Conservation (phyloP, 352 stramenopile genomes). For the Pythium brachiatum region DNA sequence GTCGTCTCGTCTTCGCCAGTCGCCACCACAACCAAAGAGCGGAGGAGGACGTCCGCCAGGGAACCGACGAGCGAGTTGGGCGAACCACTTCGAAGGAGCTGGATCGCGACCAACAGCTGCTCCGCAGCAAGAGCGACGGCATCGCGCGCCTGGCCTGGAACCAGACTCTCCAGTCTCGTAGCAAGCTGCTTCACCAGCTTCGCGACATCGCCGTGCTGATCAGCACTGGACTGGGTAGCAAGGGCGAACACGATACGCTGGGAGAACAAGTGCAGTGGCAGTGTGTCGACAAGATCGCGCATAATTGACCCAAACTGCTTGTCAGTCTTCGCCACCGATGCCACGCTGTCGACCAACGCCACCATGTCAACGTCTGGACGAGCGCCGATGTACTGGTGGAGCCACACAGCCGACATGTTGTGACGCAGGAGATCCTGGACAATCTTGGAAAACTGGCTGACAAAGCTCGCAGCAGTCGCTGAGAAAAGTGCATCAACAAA, state of each 20-base stretch:
- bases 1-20: background rate
- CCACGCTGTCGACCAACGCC: constrained; percentile 16
- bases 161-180: background rate
- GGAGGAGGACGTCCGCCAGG: constrained; percentile 1
- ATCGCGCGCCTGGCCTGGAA: background rate
- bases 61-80: background rate
- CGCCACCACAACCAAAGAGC: background rate
- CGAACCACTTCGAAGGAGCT: background rate
- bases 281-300: constrained; percentile 6
- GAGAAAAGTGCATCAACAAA: constrained; percentile 14
- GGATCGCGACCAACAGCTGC: constrained; percentile 9
- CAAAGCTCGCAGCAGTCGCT: constrained; percentile 8
- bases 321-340: constrained; percentile 17
- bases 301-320: constrained; percentile 20
- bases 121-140: constrained; percentile 8
- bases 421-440: constrained; percentile 14
- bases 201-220: background rate
- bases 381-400: constrained; percentile 54
- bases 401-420: constrained; percentile 27
- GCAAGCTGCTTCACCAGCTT: constrained; percentile 6
- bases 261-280: constrained; percentile 17
- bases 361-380: constrained; percentile 46
- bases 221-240: background rate
- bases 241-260: constrained; percentile 18
- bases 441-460: constrained; percentile 13